phyloP scores from a whole-genome alignment of 2,329 filamentous ascomycete species.

The Clarireedia sp. region DNA sequence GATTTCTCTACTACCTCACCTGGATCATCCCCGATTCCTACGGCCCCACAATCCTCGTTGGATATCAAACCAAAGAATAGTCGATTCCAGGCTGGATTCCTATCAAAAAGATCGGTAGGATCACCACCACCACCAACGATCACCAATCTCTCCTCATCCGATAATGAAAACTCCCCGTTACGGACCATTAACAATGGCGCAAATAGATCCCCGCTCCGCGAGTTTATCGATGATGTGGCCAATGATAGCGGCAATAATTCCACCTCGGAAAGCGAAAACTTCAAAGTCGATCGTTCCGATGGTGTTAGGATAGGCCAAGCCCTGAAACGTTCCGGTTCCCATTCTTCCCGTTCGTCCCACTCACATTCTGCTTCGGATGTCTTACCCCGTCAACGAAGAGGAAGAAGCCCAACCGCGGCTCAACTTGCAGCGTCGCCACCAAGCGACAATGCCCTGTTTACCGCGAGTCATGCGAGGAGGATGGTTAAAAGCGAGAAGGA shows the following conservation, averaged over 20 bases:
- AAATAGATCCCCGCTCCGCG: conserved; percentile 37
- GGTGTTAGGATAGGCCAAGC: conserved; percentile 27
- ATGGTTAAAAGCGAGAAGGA: conserved; percentile 58
- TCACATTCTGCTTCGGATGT: conserved; percentile 19
- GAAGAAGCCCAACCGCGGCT: conserved; percentile 36
- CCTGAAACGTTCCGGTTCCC: conserved; percentile 26
- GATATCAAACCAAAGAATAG: conserved; percentile 58
- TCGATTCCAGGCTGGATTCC: conserved; percentile 82
- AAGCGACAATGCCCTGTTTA: conserved; percentile 54
- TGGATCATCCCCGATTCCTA: conserved; percentile 45
- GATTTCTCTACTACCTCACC: conserved; percentile 33
- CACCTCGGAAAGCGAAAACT: conserved; percentile 28
- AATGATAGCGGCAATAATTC: conserved; percentile 32
- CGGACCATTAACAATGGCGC: conserved; percentile 43
- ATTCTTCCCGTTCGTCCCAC: conserved; percentile 21
- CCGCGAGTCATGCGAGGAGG: conserved; percentile 55
- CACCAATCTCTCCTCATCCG: conserved; percentile 48
- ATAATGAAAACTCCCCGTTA: conserved; percentile 47
- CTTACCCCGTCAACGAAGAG: conserved; percentile 18
- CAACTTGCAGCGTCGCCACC: conserved; percentile 45
- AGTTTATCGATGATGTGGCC: conserved; percentile 25
- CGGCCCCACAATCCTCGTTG: conserved; percentile 49
- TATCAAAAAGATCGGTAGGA: conserved; percentile 56
- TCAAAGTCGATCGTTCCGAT: conserved; percentile 22
- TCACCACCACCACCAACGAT: conserved; percentile 57